phyloP scores from a whole-genome alignment of 805 yeast species.

The Saccharomycopsis javanensis region DNA sequence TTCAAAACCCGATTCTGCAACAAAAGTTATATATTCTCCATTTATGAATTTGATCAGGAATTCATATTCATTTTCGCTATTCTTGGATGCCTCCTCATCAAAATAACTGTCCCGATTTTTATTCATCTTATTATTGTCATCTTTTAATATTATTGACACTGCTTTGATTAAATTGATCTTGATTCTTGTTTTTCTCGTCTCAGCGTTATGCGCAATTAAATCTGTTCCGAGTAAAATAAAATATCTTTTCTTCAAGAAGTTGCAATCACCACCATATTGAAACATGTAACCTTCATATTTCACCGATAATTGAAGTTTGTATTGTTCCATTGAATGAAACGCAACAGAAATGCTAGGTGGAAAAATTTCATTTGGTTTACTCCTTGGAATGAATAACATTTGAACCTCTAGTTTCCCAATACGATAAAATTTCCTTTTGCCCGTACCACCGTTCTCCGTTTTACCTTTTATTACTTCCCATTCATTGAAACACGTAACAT shows the following conservation, averaged over 20 bases:
- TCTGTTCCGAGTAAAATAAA: conserved; percentile 61
- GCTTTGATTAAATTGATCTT: conserved; percentile 66
- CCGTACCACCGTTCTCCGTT: conserved; percentile 22
- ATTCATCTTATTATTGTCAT: not conserved
- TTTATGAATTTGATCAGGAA: not conserved
- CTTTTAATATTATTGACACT: conserved; percentile 20
- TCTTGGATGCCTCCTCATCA: not conserved
- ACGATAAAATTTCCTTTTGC: conserved; percentile 38
- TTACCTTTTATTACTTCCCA: conserved; percentile 42
- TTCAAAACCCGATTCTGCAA: not conserved
- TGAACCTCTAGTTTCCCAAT: conserved; percentile 57
- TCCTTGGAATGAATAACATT: conserved; percentile 59
- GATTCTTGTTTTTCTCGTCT: conserved; percentile 56
- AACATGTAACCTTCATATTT: conserved; percentile 57
- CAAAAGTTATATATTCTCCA: not conserved
- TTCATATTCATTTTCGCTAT: not conserved
- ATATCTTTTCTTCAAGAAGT: conserved; percentile 58
- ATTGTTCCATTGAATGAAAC: conserved; percentile 31
- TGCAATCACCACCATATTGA: conserved; percentile 89
- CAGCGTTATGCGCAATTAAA: conserved; percentile 66
- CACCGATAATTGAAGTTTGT: conserved; percentile 27
- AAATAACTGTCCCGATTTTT: not conserved
- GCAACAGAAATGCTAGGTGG: conserved; percentile 59
- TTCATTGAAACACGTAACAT: conserved; percentile 64
- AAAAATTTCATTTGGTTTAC: conserved; percentile 46